Evolutionary conservation across 768 basidiomycete genomes (phyloP).

Genomic region (Tulasnella sp.): DNA sequence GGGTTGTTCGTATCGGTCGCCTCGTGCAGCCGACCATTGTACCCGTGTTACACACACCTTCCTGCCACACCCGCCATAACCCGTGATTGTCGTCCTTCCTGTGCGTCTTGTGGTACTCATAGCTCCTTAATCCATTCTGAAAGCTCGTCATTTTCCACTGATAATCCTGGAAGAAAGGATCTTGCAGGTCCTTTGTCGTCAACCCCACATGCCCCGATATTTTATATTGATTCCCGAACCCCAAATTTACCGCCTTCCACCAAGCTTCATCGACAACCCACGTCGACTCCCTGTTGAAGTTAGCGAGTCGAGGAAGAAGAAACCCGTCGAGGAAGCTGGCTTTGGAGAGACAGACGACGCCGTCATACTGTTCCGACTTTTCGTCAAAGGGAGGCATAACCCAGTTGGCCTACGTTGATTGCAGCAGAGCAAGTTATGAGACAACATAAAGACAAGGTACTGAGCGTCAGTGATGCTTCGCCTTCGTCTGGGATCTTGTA

Average conservation of each 20-base stretch:
- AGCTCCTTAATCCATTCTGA: neutral
- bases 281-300: neutral
- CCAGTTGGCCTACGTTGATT: neutral
- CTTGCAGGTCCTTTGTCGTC: neutral
- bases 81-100: neutral
- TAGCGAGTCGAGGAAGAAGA: conserved; percentile 13
- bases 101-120: neutral
- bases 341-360: neutral
- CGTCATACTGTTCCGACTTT: neutral
- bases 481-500: no score
- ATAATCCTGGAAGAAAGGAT: neutral
- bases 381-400: neutral
- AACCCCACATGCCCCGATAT: neutral
- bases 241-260: neutral
- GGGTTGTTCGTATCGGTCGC: neutral
- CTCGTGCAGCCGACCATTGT: no score
- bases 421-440: no score
- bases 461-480: no score
- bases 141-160: neutral
- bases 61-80: neutral
- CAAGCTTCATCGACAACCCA: neutral
- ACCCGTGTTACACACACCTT: neutral
- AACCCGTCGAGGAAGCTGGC: neutral
- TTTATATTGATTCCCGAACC: no score
- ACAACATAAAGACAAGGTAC: no score